A percentile compares a stretch with the other conserved stretches of the same genome.
phyloP scores from a whole-genome alignment of 345 rosid genomes.

The Syzygium oleosum region DNA sequence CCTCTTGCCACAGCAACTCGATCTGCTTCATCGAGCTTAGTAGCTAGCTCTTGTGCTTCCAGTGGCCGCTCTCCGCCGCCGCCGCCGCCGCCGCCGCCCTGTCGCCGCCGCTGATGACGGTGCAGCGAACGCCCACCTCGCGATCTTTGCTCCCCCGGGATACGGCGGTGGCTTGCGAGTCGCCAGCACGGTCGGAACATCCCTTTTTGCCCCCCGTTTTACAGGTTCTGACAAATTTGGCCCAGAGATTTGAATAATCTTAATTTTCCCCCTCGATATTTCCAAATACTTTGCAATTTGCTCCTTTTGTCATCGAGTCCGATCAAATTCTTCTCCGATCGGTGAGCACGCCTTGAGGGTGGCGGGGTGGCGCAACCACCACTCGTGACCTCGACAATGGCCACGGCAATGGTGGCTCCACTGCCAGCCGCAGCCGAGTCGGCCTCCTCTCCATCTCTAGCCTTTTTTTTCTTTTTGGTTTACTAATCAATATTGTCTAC shows the following conservation, averaged over 20 bases:
- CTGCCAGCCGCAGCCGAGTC: fast-evolving
- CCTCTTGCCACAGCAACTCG: constrained; percentile 54
- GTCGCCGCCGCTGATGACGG: background rate
- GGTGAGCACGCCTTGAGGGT: background rate
- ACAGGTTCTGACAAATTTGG: background rate
- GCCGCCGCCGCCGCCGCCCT: background rate
- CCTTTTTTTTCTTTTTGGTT: too few relatives aligned
- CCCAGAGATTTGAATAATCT: background rate
- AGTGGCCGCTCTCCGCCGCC: background rate
- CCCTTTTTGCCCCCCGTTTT: background rate
- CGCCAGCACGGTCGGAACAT: background rate
- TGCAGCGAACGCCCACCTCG: background rate
- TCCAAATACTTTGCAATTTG: background rate
- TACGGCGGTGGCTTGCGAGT: background rate
- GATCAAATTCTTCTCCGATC: background rate
- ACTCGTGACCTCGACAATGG: background rate
- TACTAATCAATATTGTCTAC: too few relatives aligned
- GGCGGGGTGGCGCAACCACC: background rate
- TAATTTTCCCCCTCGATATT: background rate
- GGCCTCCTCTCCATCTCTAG: background rate
- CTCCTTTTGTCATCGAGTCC: background rate
- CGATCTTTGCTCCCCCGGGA: background rate
- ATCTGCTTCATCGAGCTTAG: constrained; percentile 17
- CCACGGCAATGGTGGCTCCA: background rate
- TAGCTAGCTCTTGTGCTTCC: background rate